These are phyloP conservation scores for Syzygium grande DNA, from an alignment of 345 rosid genomes.

Conservation along the genomic window DNA sequence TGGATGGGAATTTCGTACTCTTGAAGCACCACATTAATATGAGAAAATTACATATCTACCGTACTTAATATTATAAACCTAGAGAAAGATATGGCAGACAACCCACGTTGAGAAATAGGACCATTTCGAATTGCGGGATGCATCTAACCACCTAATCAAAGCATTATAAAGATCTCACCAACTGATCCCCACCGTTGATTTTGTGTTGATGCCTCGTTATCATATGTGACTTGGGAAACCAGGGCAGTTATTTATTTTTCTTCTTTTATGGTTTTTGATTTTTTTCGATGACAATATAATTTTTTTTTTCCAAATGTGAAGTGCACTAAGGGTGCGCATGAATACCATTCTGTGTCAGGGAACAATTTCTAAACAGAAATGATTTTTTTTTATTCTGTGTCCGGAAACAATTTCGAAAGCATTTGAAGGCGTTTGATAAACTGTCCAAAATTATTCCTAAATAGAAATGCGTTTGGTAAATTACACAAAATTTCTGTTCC, in stretches of 20 bases:
- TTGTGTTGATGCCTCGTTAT: neutral
- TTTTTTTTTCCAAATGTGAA: too few species aligned
- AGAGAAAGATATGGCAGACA: neutral
- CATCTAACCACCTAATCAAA: neutral
- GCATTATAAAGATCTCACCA: neutral
- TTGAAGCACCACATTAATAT: neutral
- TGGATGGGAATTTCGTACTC: neutral
- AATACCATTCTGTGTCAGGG: too few species aligned
- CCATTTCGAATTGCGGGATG: neutral
- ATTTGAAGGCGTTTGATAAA: too few species aligned
- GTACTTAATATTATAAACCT: neutral
- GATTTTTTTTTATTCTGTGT: too few species aligned
- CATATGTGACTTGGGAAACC: neutral
- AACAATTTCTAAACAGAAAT: too few species aligned
- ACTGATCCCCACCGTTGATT: neutral
- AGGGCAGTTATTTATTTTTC: neutral
- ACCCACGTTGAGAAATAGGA: neutral
- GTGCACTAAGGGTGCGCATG: too few species aligned
- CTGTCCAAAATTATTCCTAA: too few species aligned
- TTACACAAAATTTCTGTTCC: too few species aligned
- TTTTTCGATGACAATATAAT: too few species aligned
- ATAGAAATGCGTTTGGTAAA: too few species aligned
- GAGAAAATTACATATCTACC: neutral
- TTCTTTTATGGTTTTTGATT: neutral
- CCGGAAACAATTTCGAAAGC: too few species aligned